phyloP scores from a whole-genome alignment of 2,329 filamentous ascomycete genomes.

The Paecilomyces variotii region DNA sequence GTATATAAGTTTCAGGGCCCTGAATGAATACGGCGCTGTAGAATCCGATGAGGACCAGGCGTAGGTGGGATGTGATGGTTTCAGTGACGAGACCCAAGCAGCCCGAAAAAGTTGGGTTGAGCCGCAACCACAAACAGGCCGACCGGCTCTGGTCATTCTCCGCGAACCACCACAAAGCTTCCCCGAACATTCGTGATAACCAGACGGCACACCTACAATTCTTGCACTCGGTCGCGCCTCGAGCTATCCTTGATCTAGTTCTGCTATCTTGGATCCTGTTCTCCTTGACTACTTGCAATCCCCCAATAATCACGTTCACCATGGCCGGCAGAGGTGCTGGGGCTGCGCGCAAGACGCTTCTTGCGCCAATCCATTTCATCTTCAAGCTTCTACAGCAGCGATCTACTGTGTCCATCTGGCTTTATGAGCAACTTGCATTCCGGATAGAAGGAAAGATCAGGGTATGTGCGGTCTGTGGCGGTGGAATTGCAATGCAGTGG shows the following conservation, averaged over 20 bases:
- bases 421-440: constrained; percentile 91
- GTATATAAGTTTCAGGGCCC: background rate
- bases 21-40: constrained; percentile 2
- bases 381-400: constrained; percentile 85
- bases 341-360: constrained; percentile 58
- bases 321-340: constrained; percentile 49
- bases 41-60: constrained; percentile 4
- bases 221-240: background rate
- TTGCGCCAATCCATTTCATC: constrained; percentile 79
- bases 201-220: background rate
- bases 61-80: constrained; percentile 18
- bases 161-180: background rate
- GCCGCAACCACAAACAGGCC: constrained; percentile 13
- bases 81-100: constrained; percentile 10
- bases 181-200: constrained; percentile 1
- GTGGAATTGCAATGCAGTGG: constrained; percentile 1
- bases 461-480: constrained; percentile 43
- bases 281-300: background rate
- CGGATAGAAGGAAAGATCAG: constrained; percentile 95
- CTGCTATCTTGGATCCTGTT: background rate
- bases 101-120: constrained; percentile 22
- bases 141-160: background rate
- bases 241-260: background rate
- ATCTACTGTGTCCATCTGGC: constrained; percentile 84
- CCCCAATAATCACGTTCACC: constrained; percentile 11